Evolutionary conservation across 129 eudicot species (phyloP).

Genomic region (Helianthus tuberosus): DNA sequence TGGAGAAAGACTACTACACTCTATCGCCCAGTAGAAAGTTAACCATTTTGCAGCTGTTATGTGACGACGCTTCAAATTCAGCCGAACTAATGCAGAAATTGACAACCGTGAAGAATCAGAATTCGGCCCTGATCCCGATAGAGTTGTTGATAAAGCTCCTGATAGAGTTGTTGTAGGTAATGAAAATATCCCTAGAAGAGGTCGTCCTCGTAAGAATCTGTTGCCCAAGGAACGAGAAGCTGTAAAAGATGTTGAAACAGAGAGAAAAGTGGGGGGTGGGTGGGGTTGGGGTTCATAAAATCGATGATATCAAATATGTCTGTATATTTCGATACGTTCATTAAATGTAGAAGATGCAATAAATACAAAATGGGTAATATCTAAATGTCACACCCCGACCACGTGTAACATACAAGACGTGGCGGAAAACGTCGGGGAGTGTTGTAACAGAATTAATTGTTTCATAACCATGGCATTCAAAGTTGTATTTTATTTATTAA

Average conservation of each 20-base stretch:
- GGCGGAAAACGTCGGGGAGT: too few species aligned
- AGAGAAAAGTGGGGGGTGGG: too few species aligned
- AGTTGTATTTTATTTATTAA: too few species aligned
- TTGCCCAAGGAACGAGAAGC: conserved; percentile 52
- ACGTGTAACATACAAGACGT: too few species aligned
- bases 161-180: conserved; percentile 40
- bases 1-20: conserved; percentile 76
- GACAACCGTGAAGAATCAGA: conserved; percentile 78
- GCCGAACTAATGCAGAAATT: conserved; percentile 82
- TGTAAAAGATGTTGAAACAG: conserved; percentile 33
- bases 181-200: conserved; percentile 54
- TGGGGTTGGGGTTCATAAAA: too few species aligned
- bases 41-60: conserved; percentile 69
- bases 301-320: too few species aligned
- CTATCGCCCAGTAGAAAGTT: conserved; percentile 72
- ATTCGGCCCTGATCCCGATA: conserved; percentile 62
- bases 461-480: too few species aligned
- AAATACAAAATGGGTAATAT: too few species aligned
- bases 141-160: conserved; percentile 10
- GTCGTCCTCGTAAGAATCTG: conserved; percentile 55
- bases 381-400: too few species aligned
- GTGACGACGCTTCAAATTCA: conserved; percentile 76
- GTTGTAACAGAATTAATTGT: too few species aligned
- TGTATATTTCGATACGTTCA: too few species aligned
- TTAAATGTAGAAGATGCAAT: too few species aligned